A percentile compares a stretch with the other conserved stretches of the same genome.
These are phyloP conservation scores for Thalassiosira oceanica DNA, from an alignment of 352 stramenopile genomes.

Conservation along the genomic window DNA sequence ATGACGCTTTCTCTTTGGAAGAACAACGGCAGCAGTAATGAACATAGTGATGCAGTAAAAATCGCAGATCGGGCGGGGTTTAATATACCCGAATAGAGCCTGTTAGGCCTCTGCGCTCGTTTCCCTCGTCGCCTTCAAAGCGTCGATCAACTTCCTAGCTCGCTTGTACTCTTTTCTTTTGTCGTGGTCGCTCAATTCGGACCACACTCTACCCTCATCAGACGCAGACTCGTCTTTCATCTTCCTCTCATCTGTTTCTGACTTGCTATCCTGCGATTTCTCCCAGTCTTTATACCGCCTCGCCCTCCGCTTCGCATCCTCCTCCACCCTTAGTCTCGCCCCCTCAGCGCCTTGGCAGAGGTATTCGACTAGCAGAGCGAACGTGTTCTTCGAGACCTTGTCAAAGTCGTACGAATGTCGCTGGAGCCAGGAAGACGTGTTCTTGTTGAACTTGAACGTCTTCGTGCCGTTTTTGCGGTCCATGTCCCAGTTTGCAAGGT, in stretches of 20 bases:
- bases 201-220: conserved; percentile 55
- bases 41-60: too few relatives aligned
- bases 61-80: too few relatives aligned
- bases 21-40: too few relatives aligned
- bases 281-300: conserved; percentile 73
- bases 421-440: conserved; percentile 79
- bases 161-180: conserved; percentile 82
- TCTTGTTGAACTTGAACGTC: conserved; percentile 82
- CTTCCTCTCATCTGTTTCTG: conserved; percentile 13
- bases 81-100: too few relatives aligned
- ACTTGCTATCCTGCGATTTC: conserved; percentile 34
- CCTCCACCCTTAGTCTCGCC: conserved; percentile 38
- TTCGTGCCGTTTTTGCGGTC: conserved; percentile 26
- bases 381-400: conserved; percentile 64
- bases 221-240: conserved; percentile 13
- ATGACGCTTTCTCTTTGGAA: neutral
- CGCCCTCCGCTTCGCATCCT: conserved; percentile 53
- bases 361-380: conserved; percentile 69
- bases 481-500: conserved; percentile 64
- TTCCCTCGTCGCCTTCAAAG: conserved; percentile 31
- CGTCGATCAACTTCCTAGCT: conserved; percentile 66
- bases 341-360: conserved; percentile 41
- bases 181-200: conserved; percentile 64
- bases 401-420: conserved; percentile 76
- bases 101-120: neutral